These are phyloP conservation scores for Neoconidiobolus thromboides DNA, from an alignment of 371 early-diverging fungal genomes.

Conservation along the genomic window DNA sequence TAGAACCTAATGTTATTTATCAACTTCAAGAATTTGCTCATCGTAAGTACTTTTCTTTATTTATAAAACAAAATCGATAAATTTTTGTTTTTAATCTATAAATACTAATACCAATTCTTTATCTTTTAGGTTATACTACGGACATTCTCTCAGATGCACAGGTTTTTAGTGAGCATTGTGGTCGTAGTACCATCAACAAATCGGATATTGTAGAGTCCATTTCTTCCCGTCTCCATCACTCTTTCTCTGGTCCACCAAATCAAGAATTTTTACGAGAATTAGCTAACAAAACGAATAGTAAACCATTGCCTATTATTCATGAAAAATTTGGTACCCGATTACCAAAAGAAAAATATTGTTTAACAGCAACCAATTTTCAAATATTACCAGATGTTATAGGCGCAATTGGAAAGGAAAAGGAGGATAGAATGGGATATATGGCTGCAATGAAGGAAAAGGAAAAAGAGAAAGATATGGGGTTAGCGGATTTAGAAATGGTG, in stretches of 20 bases:
- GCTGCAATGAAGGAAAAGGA: too few species aligned
- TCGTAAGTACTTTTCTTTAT: constrained; percentile 22
- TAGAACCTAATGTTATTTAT: constrained; percentile 90
- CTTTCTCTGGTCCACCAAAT: constrained; percentile 77
- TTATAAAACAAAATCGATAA: neutral
- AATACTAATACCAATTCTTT: too few species aligned
- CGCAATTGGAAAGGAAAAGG: too few species aligned
- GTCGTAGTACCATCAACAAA: constrained; percentile 54
- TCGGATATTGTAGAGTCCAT: constrained; percentile 90
- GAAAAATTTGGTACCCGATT: constrained; percentile 80
- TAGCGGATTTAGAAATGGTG: too few species aligned
- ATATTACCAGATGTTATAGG: constrained; percentile 79
- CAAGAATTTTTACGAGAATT: constrained; percentile 77
- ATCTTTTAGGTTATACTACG: constrained; percentile 60
- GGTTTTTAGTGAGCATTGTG: constrained; percentile 86
- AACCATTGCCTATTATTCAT: constrained; percentile 69
- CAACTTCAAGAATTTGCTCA: constrained; percentile 93
- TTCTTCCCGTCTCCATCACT: constrained; percentile 72
- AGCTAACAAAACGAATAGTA: constrained; percentile 69
- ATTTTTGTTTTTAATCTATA: neutral
- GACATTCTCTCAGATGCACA: constrained; percentile 91
- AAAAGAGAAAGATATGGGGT: too few species aligned
- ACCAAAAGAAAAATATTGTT: constrained; percentile 78
- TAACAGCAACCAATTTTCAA: constrained; percentile 77
- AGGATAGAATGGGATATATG: too few species aligned